Percentiles rank a stretch among this genome's conserved stretches.
These are phyloP conservation scores for Agaricus blazei DNA, from an alignment of 768 basidiomycete genomes.

Conservation along the genomic window DNA sequence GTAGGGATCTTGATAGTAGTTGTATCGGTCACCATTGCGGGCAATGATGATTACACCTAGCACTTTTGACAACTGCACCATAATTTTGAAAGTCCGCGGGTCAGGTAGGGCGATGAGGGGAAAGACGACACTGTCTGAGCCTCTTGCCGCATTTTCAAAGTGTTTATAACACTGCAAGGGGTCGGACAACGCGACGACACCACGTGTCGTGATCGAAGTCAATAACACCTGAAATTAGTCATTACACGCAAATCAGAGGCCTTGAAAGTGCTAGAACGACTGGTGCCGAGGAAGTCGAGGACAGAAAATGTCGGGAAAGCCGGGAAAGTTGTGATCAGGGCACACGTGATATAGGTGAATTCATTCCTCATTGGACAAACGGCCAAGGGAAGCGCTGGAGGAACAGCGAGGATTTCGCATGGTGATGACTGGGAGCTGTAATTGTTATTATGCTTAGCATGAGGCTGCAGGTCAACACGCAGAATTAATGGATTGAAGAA, in stretches of 20 bases:
- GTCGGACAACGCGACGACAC: no score
- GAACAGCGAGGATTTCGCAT: slow-evolving; percentile 15
- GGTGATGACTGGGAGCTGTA: slow-evolving; percentile 15
- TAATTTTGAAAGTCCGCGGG: slow-evolving; percentile 11
- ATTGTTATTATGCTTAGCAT: slow-evolving; percentile 8
- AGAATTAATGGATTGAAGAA: background rate
- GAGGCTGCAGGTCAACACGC: slow-evolving; percentile 5
- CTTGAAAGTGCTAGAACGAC: no score
- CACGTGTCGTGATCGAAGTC: no score
- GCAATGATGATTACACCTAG: slow-evolving; percentile 75
- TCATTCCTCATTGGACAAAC: no score
- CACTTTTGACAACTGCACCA: slow-evolving; percentile 51
- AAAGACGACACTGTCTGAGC: slow-evolving; percentile 15
- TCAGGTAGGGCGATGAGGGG: slow-evolving; percentile 14
- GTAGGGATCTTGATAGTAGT: slow-evolving; percentile 66
- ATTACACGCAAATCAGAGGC: no score
- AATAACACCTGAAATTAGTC: no score
- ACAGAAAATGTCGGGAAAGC: no score
- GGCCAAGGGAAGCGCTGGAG: background rate
- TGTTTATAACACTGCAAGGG: slow-evolving; percentile 16
- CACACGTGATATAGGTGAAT: no score
- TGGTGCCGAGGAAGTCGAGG: no score
- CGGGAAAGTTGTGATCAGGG: no score
- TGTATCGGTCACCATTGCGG: slow-evolving; percentile 72
- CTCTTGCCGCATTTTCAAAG: slow-evolving; percentile 12